Evolutionary conservation across 805 yeast species (phyloP).

Genomic region (Lipomyces yamadae): DNA sequence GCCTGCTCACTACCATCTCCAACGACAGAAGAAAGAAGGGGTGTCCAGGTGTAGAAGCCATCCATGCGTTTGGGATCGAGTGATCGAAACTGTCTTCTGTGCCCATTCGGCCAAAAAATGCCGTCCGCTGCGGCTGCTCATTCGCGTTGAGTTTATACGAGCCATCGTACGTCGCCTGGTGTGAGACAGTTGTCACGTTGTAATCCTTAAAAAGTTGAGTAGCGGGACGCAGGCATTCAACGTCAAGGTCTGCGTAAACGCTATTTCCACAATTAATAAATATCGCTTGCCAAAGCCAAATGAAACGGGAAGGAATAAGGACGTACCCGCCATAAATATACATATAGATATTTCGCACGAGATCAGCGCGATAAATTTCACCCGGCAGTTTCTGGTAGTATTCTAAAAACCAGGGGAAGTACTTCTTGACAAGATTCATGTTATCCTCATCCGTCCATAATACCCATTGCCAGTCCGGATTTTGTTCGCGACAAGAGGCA

Average conservation of each 20-base stretch:
- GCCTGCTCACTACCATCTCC: neutral
- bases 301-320: no score
- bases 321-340: neutral
- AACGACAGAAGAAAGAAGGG: neutral
- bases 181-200: neutral
- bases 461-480: constrained; percentile 2
- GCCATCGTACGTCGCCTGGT: neutral
- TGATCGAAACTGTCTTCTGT: neutral
- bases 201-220: neutral
- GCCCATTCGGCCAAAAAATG: constrained; percentile 4
- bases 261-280: neutral
- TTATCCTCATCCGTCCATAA: neutral
- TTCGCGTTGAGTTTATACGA: neutral
- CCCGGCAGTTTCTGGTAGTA: neutral
- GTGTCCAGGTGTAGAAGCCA: constrained; percentile 4
- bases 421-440: neutral
- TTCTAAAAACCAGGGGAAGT: neutral
- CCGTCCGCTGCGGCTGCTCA: neutral
- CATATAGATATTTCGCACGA: neutral
- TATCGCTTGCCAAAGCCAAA: neutral
- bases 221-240: neutral
- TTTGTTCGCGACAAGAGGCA: neutral
- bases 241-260: neutral
- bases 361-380: neutral
- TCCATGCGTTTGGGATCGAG: constrained; percentile 6